These are phyloP conservation scores for Syzygium oleosum DNA, from an alignment of 345 rosid species.

Conservation along the genomic window DNA sequence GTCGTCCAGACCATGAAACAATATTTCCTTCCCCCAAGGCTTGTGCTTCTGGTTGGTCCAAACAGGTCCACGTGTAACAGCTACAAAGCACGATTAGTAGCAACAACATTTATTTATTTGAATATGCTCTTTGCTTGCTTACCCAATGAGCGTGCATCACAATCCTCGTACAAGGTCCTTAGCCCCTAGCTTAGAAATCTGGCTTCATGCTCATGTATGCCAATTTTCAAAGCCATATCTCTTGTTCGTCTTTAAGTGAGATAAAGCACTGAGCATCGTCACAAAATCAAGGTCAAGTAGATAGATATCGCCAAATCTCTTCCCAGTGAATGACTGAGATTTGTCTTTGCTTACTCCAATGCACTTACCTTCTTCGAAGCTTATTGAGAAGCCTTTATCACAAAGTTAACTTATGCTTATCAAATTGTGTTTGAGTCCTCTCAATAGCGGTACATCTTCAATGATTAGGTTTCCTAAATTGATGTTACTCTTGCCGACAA, in stretches of 20 bases:
- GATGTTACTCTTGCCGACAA: background rate
- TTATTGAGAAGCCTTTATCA: background rate
- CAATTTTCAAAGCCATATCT: background rate
- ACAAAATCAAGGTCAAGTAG: background rate
- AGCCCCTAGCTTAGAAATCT: background rate
- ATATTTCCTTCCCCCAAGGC: background rate
- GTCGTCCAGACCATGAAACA: background rate
- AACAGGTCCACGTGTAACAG: background rate
- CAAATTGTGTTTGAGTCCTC: background rate
- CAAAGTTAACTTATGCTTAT: background rate
- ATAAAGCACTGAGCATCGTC: background rate
- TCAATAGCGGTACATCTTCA: background rate
- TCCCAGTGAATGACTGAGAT: background rate
- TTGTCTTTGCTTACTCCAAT: background rate
- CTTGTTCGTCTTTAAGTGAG: background rate
- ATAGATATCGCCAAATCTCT: background rate
- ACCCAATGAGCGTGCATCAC: background rate
- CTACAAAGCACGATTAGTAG: background rate
- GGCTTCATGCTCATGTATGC: background rate
- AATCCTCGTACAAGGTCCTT: background rate
- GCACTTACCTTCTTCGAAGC: background rate
- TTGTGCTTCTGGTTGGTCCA: background rate
- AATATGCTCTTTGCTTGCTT: background rate
- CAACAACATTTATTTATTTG: background rate
- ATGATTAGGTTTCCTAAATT: background rate